phyloP scores from a whole-genome alignment of 2,329 filamentous ascomycete genomes.

The Coniochaeta sp. region DNA sequence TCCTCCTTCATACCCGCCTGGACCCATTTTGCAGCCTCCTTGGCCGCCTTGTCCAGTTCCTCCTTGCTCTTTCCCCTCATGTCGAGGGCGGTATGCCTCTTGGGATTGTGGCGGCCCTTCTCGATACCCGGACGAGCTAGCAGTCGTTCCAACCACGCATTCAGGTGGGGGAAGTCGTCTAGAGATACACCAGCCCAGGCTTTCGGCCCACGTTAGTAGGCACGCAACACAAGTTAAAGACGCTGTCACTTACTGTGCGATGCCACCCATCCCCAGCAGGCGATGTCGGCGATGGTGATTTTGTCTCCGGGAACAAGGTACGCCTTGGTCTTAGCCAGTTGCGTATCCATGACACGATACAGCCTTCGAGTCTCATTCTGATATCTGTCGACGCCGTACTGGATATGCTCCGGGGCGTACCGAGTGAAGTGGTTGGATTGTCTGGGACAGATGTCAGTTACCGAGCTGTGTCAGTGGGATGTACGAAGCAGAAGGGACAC shows the following conservation, averaged over 20 bases:
- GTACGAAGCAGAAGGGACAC: neutral
- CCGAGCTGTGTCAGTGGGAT: no score
- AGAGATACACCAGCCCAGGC: conserved; percentile 16
- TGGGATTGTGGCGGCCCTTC: conserved; percentile 64
- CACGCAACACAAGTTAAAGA: neutral
- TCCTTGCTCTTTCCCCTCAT: conserved; percentile 27
- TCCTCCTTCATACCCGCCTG: conserved; percentile 58
- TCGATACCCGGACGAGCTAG: conserved; percentile 63
- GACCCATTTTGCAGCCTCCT: conserved; percentile 48
- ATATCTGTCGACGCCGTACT: conserved; percentile 79
- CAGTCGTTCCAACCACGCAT: conserved; percentile 71
- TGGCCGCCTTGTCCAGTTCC: conserved; percentile 45
- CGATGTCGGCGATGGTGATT: conserved; percentile 70
- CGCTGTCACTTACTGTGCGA: conserved; percentile 30
- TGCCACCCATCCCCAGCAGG: conserved; percentile 73
- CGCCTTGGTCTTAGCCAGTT: conserved; percentile 51
- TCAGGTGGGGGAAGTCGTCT: conserved; percentile 63
- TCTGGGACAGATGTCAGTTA: conserved; percentile 14
- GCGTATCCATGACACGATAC: conserved; percentile 69
- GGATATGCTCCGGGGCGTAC: conserved; percentile 76
- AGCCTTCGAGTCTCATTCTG: conserved; percentile 76
- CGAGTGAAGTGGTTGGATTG: conserved; percentile 79
- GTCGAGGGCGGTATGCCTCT: conserved; percentile 49
- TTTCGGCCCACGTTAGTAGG: conserved; percentile 2
- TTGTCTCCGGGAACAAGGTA: conserved; percentile 58